phyloP scores from a whole-genome alignment of 306 rosid species.

The Medicago lupulina region DNA sequence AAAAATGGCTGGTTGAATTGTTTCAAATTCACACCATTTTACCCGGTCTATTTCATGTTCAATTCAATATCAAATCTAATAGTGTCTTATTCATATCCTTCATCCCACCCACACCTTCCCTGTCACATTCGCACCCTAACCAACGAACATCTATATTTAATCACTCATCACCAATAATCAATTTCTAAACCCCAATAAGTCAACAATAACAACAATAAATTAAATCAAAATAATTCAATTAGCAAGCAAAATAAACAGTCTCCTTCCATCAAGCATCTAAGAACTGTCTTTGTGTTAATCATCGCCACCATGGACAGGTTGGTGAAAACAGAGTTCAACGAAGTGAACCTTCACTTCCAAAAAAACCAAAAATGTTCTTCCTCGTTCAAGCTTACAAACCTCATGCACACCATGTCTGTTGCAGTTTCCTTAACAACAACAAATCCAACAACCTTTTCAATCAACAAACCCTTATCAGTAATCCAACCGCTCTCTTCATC shows the following conservation, averaged over 20 bases:
- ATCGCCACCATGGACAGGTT: conserved; percentile 72
- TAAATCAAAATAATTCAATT: background rate
- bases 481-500: conserved; percentile 72
- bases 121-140: conserved; percentile 46
- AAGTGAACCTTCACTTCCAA: conserved; percentile 62
- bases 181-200: background rate
- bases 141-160: conserved; percentile 35
- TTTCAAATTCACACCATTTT: background rate
- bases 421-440: conserved; percentile 84
- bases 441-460: conserved; percentile 60
- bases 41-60: too few relatives aligned
- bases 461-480: conserved; percentile 58
- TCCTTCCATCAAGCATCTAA: conserved; percentile 23
- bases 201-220: background rate
- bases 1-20: conserved; percentile 19
- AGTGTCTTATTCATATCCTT: conserved; percentile 6
- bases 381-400: conserved; percentile 70
- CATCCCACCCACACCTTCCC: conserved; percentile 29
- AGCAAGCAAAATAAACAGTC: background rate
- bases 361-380: conserved; percentile 65
- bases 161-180: conserved; percentile 19
- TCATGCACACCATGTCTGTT: conserved; percentile 96
- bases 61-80: too few relatives aligned
- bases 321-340: conserved; percentile 78
- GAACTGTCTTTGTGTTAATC: background rate